Evolutionary conservation across 1,284 basidiomycete genomes (phyloP).

Genomic region (Apiotrichum siamense): DNA sequence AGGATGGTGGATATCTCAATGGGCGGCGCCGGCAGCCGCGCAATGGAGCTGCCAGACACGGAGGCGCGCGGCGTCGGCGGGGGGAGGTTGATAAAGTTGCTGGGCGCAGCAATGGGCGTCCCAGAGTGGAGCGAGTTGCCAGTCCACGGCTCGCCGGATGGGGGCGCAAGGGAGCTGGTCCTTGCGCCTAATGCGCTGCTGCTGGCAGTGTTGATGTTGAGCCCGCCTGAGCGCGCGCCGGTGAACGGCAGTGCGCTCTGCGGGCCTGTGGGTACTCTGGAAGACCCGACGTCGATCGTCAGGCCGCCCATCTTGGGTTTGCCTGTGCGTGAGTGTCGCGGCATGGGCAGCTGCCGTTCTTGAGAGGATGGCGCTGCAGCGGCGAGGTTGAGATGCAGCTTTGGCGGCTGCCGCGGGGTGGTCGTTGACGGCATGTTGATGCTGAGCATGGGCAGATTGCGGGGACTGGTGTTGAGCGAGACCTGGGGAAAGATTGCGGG

Average conservation of each 20-base stretch:
- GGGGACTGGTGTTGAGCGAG: constrained; percentile 16
- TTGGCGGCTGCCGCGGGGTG: constrained; percentile 26
- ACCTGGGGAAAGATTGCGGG: constrained; percentile 18
- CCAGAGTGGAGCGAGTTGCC: neutral
- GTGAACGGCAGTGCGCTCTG: constrained; percentile 4
- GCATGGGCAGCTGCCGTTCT: neutral
- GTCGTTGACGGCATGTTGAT: constrained; percentile 5
- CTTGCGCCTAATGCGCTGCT: neutral
- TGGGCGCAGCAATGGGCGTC: constrained; percentile 49
- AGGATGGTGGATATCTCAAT: constrained; percentile 82
- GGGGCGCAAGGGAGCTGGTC: neutral
- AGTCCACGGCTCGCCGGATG: constrained; percentile 3
- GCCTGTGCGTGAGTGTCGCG: neutral
- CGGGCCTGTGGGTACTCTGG: constrained; percentile 2
- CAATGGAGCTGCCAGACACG: too few relatives aligned
- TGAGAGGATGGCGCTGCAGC: neutral
- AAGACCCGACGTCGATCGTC: constrained; percentile 14
- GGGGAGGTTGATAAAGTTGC: constrained; percentile 36
- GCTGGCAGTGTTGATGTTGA: neutral
- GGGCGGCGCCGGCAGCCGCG: constrained; percentile 6
- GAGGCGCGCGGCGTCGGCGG: constrained; percentile 53
- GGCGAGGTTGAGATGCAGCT: constrained; percentile 37
- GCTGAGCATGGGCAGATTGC: constrained; percentile 27
- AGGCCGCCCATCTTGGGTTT: neutral
- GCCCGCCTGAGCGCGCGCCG: too few relatives aligned